Base-by-base conservation (phyloP, 257 asterid genomes). In the Orobanche coerulescens region DNA sequence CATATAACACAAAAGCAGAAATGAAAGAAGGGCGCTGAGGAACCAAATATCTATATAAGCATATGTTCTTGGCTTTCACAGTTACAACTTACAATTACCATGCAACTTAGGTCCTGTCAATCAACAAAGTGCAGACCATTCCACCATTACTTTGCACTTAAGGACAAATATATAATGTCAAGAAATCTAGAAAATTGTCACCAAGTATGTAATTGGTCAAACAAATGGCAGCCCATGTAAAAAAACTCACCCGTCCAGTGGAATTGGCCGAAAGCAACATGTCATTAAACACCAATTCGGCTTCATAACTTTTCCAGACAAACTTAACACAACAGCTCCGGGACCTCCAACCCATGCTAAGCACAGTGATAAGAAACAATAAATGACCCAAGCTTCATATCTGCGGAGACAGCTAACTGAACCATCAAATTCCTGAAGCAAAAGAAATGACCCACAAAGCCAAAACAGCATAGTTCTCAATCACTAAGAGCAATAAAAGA, bases 281-380 rank as follows among this genome's bases (percentile, higher is more conserved):
- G 99, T 93, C 96, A 93, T 86, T 64, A 86, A 75, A 74, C 94
- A 86, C 92, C 95, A 89, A 69, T 76, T 93, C 49, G 90, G 94
- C 86, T 86, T 89, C 78, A 93, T 74, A 71, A 71, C 67, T 64
- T 91, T 88, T 10, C 99, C 97, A 30, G 82, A 68, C 64, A 93
- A 83, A 71, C 93, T 93, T 57, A 93, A 64, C 70, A 93, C 97
- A 61, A 89, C 96, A 73, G 99, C 94, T 63, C 99, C 99, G 16
- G 99, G 97, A 69, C 99, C 99, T 65, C 99, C 99, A 40, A 93
- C 96, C 99, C 99, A 93, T 69, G 94, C 99, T 78, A 93, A 73
- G 94, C 99, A 93, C 62, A 93, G 74, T 2, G 99, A 93, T 39
- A 93, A 85, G 79, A 93, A 93, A 77, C 89, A 89, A 80, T 93